Base-by-base conservation (phyloP, 164 flowering plant species). In the Nelumbo lutea region DNA sequence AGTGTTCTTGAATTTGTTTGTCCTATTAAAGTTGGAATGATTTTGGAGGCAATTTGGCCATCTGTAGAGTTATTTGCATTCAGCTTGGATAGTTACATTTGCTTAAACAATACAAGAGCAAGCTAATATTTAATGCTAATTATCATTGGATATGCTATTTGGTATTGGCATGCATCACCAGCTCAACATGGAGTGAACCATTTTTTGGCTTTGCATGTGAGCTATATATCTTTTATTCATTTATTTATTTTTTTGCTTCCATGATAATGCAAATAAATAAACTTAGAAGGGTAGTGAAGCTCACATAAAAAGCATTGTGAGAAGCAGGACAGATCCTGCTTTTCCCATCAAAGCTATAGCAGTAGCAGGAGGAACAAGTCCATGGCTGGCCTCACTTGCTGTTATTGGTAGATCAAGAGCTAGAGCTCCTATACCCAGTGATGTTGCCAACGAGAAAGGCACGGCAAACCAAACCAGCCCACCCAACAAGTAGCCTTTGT, bases 391-490 rank as follows among this genome's bases (percentile, higher is more conserved):
- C 70, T 94, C 96, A 65, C 68, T 85, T 46, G 69, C 87, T 4
- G 96, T 90, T 61, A 90, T 73, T 0, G 98, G 98, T 51, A 91
- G 81, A 84, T 94, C 97, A 70, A 91, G 91, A 1, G 97, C 98
- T 38, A 94, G 83, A 7, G 98, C 98, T 71, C 96, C 91, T 11
- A 85, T 69, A 56, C 91, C 93, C 14, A 88, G 69, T 55, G 93
- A 83, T 38, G 93, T 88, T 53, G 97, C 97, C 79, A 94, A 75
- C 13, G 98, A 88, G 68, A 94, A 91, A 14, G 97, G 97, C 51
- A 94, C 96, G 4, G 98, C 98, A 79, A 94, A 94, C 97, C 97
- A 94, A 14, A 94, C 97, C 15, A 94, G 81, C 13, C 98, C 98
- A 6, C 97, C 98, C 68, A 91, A 68, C 78, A 94, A 81, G 73